Percentiles rank a stretch among this genome's conserved stretches.
Conservation (phyloP, 768 basidiomycete genomes). For the Mycena latifolia region DNA sequence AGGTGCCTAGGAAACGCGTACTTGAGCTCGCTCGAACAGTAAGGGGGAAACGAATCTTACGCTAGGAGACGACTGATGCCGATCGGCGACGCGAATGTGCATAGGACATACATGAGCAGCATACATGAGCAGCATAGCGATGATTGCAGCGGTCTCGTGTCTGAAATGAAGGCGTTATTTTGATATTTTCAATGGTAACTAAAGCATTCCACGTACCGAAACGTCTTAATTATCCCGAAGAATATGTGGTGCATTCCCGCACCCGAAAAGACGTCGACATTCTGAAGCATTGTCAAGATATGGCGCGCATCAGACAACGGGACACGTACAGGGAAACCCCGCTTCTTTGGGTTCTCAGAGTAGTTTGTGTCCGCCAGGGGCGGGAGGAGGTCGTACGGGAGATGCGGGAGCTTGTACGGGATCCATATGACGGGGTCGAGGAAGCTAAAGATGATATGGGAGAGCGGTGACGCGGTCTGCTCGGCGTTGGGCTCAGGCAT, state of each 20-base stretch:
- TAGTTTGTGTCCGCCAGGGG: slow-evolving; percentile 63
- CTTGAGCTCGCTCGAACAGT: background rate
- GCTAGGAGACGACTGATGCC: slow-evolving; percentile 33
- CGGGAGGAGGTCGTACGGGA: slow-evolving; percentile 66
- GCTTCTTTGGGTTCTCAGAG: slow-evolving; percentile 24
- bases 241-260: slow-evolving; percentile 28
- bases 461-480: slow-evolving; percentile 62
- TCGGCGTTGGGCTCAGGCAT: slow-evolving; percentile 53
- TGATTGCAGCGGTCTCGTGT: slow-evolving; percentile 17
- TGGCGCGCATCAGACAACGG: no score
- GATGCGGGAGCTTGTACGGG: slow-evolving; percentile 56
- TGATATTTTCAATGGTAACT: no score
- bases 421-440: slow-evolving; percentile 63
- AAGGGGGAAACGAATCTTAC: slow-evolving; percentile 24
- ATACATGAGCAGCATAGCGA: slow-evolving; percentile 23
- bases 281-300: background rate
- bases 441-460: slow-evolving; percentile 60
- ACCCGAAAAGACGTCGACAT: slow-evolving; percentile 35
- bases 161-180: no score
- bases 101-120: slow-evolving; percentile 25
- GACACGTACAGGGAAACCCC: slow-evolving; percentile 28
- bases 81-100: slow-evolving; percentile 32
- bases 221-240: slow-evolving; percentile 31
- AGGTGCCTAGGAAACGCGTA: slow-evolving; percentile 49
- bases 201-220: no score